Conservation (phyloP, 2,329 filamentous ascomycete species). For the Knoxdaviesia capensis region DNA sequence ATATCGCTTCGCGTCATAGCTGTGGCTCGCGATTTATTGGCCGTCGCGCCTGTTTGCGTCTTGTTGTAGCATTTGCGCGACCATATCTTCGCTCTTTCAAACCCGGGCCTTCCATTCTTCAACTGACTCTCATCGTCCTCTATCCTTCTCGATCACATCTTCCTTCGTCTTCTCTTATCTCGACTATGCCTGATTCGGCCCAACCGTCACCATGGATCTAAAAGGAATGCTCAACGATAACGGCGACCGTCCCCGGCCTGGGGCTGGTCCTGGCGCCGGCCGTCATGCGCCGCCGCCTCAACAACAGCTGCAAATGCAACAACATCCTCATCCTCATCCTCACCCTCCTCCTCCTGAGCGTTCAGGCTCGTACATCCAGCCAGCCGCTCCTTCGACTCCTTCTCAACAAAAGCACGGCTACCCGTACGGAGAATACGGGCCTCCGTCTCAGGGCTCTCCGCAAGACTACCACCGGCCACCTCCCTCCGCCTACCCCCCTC, state of each 20-base stretch:
- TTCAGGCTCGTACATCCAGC: constrained; percentile 6
- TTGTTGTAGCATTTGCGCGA: too few species aligned
- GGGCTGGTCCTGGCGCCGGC: constrained; percentile 7
- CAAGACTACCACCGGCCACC: constrained; percentile 20
- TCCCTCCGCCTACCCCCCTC: constrained; percentile 9
- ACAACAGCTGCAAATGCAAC: constrained; percentile 8
- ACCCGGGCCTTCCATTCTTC: too few species aligned
- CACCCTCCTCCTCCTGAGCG: constrained; percentile 7
- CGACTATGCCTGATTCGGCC: too few species aligned
- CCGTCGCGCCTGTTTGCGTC: too few species aligned
- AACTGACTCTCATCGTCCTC: too few species aligned
- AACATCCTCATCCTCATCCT: constrained; percentile 7
- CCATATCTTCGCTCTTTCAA: too few species aligned
- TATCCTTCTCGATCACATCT: too few species aligned
- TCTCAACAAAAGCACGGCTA: constrained; percentile 11
- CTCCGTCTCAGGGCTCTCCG: constrained; percentile 23
- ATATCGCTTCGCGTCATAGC: too few species aligned
- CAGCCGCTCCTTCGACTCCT: constrained; percentile 5
- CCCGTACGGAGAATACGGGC: constrained; percentile 29
- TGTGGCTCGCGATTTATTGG: too few species aligned
- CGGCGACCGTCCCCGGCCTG: constrained; percentile 17
- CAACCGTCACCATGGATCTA: constrained; percentile 24
- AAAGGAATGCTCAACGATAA: constrained; percentile 33
- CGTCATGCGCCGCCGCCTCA: constrained; percentile 6
- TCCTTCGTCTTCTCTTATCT: too few species aligned